phyloP scores from a whole-genome alignment of 179 eudicot genomes.

The Actinidia polygama region DNA sequence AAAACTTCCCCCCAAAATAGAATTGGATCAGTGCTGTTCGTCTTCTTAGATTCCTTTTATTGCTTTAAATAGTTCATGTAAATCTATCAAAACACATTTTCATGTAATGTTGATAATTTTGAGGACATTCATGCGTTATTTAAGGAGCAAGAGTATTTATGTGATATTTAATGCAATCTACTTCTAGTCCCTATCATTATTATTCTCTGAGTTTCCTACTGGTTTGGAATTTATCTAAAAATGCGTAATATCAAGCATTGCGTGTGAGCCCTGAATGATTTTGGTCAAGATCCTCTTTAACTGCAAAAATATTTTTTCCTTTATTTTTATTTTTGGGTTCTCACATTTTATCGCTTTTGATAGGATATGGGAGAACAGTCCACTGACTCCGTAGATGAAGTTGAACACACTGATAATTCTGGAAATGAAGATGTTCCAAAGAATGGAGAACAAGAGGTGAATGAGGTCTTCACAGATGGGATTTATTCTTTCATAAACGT shows the following conservation, averaged over 20 bases:
- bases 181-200: background rate
- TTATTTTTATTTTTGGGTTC: slow-evolving; percentile 2
- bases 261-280: background rate
- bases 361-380: slow-evolving; percentile 53
- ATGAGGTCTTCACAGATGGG: slow-evolving; percentile 20
- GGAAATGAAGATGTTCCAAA: slow-evolving; percentile 27
- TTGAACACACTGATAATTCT: slow-evolving; percentile 38
- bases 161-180: background rate
- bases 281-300: background rate
- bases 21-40: background rate
- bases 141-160: background rate
- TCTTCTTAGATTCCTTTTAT: background rate
- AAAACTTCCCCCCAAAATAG: background rate
- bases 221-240: background rate
- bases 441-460: slow-evolving; percentile 49
- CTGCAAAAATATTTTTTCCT: slow-evolving; percentile 13
- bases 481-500: slow-evolving; percentile 4
- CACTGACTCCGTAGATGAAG: slow-evolving; percentile 34
- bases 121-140: background rate
- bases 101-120: background rate
- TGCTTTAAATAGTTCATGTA: background rate
- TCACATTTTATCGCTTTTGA: slow-evolving; percentile 19
- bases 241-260: background rate
- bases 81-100: background rate
- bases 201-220: background rate